Evolutionary conservation across 257 asterid species (phyloP), one percentile per base, ranked within the genome.

Genomic region (Salvia splendens): DNA sequence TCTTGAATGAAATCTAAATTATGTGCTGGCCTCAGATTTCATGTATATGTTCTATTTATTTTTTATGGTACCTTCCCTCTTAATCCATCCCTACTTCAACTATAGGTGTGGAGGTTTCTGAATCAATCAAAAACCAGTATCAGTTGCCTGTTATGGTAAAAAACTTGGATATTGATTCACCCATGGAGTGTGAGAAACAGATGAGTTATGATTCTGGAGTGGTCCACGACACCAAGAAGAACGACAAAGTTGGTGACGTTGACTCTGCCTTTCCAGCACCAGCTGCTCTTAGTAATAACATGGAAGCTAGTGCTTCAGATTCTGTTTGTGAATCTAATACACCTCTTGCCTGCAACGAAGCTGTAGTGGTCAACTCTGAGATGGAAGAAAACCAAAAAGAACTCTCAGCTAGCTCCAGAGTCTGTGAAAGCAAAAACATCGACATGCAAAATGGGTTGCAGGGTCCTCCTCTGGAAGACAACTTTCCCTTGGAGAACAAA

Each of bases 101-200:
- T 59, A 12, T 72, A 86, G 94, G 79, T 58, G 42, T 51, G 33
- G 71, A 72, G 69, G 59, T 50, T 46, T 63, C 68, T 61, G 80
- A 71, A 47, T 73, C 75, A 36, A 66, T 71, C 12, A 74, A 72
- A 52, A 56, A 67, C 20, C 75, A 72, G 69, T 60, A 70, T 49
- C 71, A 4, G 68, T 63, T 65, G 49, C 79, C 78, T 54, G 84
- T 48, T 75, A 64, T 55, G 67, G 61, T 43, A 0, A 79, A 82
- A 67, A 80, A 81, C 42, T 53, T 74, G 33, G 80, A 69, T 57
- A 51, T 12, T 32, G 83, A 74, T 64, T 81, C 83, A 57, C 67
- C 75, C 42, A 43, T 35, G 17, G 73, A 62, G 79, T 78, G 63
- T 7, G 70, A 81, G 12, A 53, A 46, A 20, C 51, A 68, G 71